phyloP scores from a whole-genome alignment of 2,329 filamentous ascomycete genomes.

The Massarina eburnea region DNA sequence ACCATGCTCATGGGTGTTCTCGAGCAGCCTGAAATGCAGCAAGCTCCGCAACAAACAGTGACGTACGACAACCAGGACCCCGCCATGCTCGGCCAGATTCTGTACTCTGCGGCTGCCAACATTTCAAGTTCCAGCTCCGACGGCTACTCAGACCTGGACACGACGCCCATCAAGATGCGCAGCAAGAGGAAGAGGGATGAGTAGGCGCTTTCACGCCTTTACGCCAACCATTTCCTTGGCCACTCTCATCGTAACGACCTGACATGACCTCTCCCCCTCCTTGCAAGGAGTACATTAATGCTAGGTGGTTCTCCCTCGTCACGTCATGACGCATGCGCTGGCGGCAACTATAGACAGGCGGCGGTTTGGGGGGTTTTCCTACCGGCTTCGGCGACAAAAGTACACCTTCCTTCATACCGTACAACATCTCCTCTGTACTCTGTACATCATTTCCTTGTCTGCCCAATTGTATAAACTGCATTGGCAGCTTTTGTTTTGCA shows the following conservation, averaged over 20 bases:
- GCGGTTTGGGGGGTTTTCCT: conserved; percentile 15
- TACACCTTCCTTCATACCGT: conserved; percentile 24
- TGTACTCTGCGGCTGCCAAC: conserved; percentile 42
- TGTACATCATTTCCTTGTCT: conserved; percentile 14
- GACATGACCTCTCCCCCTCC: conserved; percentile 36
- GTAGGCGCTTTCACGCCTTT: conserved; percentile 36
- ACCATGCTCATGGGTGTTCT: conserved; percentile 89
- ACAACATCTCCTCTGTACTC: conserved; percentile 29
- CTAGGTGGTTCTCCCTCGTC: conserved; percentile 26
- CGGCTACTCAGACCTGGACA: conserved; percentile 43
- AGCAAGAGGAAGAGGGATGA: conserved; percentile 72
- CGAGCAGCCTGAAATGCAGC: conserved; percentile 64
- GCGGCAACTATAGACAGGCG: conserved; percentile 37
- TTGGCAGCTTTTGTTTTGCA: conserved; percentile 25
- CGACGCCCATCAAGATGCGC: conserved; percentile 58
- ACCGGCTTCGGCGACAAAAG: conserved; percentile 8
- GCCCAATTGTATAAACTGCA: conserved; percentile 15
- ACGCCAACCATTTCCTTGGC: conserved; percentile 17
- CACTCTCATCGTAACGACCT: conserved; percentile 34
- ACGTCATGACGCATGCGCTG: conserved; percentile 28
- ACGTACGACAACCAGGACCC: conserved; percentile 40
- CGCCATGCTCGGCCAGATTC: conserved; percentile 40
- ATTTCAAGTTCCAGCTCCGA: conserved; percentile 40
- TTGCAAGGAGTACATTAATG: conserved; percentile 31
- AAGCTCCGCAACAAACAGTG: conserved; percentile 28